A percentile compares a stretch with the other conserved stretches of the same genome.
Evolutionary conservation across 2,329 filamentous ascomycete species (phyloP).

Genomic region (Colletotrichum navitas): DNA sequence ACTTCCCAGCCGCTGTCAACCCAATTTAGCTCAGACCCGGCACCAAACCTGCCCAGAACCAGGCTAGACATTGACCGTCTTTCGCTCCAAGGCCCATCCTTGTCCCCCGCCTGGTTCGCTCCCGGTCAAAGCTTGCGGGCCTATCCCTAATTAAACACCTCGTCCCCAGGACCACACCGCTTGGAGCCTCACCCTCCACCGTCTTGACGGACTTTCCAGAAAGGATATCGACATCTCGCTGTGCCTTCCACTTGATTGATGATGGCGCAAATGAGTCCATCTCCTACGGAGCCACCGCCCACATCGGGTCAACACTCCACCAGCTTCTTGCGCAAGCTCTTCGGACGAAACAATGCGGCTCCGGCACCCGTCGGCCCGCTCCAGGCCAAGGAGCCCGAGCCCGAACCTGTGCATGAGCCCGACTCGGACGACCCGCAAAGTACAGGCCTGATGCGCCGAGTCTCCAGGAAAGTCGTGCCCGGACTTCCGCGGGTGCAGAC

Average conservation of each 20-base stretch:
- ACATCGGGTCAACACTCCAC: conserved; percentile 28
- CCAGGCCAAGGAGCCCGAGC: conserved; percentile 35
- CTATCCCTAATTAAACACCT: conserved; percentile 38
- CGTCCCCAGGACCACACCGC: conserved; percentile 38
- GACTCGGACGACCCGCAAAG: conserved; percentile 48
- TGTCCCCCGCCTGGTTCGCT: conserved; percentile 38
- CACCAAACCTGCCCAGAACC: conserved; percentile 28
- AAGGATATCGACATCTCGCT: conserved; percentile 13
- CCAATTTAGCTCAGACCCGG: conserved; percentile 35
- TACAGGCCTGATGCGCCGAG: conserved; percentile 56
- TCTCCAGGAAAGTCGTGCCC: conserved; percentile 76
- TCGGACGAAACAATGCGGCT: conserved; percentile 40
- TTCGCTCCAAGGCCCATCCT: conserved; percentile 42
- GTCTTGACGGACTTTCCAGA: conserved; percentile 17
- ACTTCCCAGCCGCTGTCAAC: conserved; percentile 38
- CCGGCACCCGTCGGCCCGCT: conserved; percentile 31
- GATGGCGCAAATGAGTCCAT: conserved; percentile 40
- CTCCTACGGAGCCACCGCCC: conserved; percentile 29
- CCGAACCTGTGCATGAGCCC: conserved; percentile 44
- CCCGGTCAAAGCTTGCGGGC: conserved; percentile 37
- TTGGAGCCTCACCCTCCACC: conserved; percentile 38
- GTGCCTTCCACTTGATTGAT: neutral
- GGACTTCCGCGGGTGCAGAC: conserved; percentile 82
- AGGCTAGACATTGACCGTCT: conserved; percentile 43
- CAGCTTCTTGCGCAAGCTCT: conserved; percentile 42